Conservation (phyloP, 331 rosid genomes). For the Arachis monticola region DNA sequence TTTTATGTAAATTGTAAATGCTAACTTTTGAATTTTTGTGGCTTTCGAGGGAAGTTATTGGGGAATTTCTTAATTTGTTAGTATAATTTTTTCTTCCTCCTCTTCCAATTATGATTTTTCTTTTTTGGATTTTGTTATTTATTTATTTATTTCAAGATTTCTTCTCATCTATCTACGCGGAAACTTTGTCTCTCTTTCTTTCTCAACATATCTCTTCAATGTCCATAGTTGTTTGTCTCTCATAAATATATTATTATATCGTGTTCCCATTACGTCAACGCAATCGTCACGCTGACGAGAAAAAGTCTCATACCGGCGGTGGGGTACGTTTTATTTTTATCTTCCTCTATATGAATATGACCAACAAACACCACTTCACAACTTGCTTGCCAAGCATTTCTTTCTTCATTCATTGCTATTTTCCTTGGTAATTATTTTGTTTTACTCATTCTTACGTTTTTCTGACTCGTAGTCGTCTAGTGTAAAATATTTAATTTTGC, state of each 20-base stretch:
- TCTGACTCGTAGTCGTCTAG: neutral
- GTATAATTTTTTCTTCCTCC: no score
- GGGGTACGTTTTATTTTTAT: constrained; percentile 19
- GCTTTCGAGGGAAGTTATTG: neutral
- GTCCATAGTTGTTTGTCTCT: constrained; percentile 11
- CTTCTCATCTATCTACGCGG: constrained; percentile 80
- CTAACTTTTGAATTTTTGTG: neutral
- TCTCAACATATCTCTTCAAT: neutral
- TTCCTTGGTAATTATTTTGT: no score
- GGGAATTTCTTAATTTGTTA: neutral
- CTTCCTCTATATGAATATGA: neutral
- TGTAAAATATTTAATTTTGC: no score
- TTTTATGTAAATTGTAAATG: neutral
- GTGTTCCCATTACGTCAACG: constrained; percentile 76
- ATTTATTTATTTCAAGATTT: neutral
- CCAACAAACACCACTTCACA: constrained; percentile 17
- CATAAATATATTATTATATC: constrained; percentile 27
- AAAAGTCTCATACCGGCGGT: constrained; percentile 27
- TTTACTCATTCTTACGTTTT: no score
- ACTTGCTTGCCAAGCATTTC: constrained; percentile 29
- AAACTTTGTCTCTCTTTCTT: constrained; percentile 48
- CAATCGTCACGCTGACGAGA: constrained; percentile 70
- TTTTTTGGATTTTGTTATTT: neutral
- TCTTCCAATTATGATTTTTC: neutral
- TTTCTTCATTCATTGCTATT: no score